Conservation (phyloP, 2,329 filamentous ascomycete species). For the Cercospora janseana region DNA sequence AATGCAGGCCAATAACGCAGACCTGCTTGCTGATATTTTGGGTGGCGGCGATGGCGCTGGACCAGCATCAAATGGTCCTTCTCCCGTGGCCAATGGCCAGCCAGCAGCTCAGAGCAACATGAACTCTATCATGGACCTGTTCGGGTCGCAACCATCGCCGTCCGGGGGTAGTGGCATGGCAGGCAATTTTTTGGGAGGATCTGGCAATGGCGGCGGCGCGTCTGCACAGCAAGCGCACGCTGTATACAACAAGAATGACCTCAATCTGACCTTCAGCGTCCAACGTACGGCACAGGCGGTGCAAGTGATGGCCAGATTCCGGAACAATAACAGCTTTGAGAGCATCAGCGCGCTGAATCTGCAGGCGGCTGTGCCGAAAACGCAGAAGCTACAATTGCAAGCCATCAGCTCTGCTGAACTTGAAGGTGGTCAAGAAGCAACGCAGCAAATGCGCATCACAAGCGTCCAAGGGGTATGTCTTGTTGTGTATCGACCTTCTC, state of each 20-base stretch:
- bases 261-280: slow-evolving; percentile 76
- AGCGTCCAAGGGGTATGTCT: slow-evolving; percentile 82
- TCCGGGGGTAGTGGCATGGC: slow-evolving; percentile 38
- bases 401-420: slow-evolving; percentile 82
- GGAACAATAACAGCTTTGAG: slow-evolving; percentile 61
- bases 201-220: slow-evolving; percentile 50
- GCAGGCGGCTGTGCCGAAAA: slow-evolving; percentile 94
- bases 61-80: slow-evolving; percentile 41
- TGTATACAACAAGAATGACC: slow-evolving; percentile 83
- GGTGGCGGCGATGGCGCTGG: slow-evolving; percentile 63
- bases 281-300: slow-evolving; percentile 79
- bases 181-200: slow-evolving; percentile 45
- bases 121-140: slow-evolving; percentile 83
- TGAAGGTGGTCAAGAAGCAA: slow-evolving; percentile 74
- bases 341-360: slow-evolving; percentile 73
- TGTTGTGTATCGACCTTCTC: not conserved
- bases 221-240: slow-evolving; percentile 54
- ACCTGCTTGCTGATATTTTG: slow-evolving; percentile 87
- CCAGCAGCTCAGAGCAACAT: slow-evolving; percentile 40
- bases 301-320: slow-evolving; percentile 80
- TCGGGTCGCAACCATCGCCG: slow-evolving; percentile 50
- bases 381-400: slow-evolving; percentile 88
- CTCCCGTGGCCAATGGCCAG: slow-evolving; percentile 28
- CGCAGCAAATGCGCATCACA: slow-evolving; percentile 84
- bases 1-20: slow-evolving; percentile 68